These are phyloP conservation scores for Ophiostoma sp. DNA, from an alignment of 2,329 filamentous ascomycete genomes.

Conservation along the genomic window DNA sequence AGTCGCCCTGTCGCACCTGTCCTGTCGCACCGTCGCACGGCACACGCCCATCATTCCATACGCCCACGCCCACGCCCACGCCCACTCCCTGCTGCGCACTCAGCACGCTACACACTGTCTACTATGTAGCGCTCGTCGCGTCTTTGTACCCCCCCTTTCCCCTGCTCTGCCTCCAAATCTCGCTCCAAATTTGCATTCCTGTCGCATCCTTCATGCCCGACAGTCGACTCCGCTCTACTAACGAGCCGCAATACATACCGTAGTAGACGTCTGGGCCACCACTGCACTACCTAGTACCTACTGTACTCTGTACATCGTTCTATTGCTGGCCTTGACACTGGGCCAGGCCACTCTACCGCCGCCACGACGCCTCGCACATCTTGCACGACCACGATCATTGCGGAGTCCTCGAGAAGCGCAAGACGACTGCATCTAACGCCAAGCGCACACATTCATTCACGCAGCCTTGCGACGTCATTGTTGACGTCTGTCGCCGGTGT, in stretches of 20 bases:
- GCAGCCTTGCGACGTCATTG: constrained; percentile 13
- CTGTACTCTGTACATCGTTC: no score
- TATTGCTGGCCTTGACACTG: not conserved
- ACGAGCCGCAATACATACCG: constrained; percentile 1
- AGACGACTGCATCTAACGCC: constrained; percentile 11
- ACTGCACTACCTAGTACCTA: not conserved
- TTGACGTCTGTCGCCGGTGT: not conserved
- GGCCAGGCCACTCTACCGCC: not conserved
- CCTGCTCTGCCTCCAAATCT: constrained; percentile 8
- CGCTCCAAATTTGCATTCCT: constrained; percentile 9
- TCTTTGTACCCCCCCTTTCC: not conserved
- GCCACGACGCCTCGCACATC: constrained; percentile 13
- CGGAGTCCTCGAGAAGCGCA: constrained; percentile 10
- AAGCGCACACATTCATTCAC: constrained; percentile 1
- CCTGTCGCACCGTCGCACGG: not conserved
- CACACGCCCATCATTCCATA: not conserved
- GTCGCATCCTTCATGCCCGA: constrained; percentile 2
- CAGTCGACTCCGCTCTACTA: not conserved
- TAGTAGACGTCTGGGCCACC: not conserved
- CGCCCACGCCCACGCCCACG: not conserved
- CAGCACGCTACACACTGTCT: not conserved
- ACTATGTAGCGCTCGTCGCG: constrained; percentile 4
- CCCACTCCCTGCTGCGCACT: not conserved
- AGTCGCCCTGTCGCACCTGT: not conserved
- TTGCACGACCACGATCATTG: constrained; percentile 16